phyloP scores from a whole-genome alignment of 2,329 filamentous ascomycete species.

The Clonostachys rhizophaga region DNA sequence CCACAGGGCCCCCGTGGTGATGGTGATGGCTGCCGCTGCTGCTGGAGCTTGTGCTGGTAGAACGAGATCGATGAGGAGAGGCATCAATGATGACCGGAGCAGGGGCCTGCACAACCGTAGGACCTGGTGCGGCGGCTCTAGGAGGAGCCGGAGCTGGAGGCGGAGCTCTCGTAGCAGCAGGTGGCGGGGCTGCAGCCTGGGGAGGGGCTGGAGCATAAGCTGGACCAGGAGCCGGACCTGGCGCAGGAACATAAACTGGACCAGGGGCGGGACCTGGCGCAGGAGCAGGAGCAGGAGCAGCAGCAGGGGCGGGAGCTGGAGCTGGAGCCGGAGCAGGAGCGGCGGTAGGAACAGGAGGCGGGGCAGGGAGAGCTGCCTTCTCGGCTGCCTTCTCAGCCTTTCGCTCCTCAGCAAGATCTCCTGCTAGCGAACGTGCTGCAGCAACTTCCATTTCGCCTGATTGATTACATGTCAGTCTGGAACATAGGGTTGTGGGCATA shows the following conservation, averaged over 20 bases:
- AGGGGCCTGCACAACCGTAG: slow-evolving; percentile 6
- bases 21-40: slow-evolving; percentile 21
- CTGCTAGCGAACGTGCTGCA: slow-evolving; percentile 39
- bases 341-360: slow-evolving; percentile 4
- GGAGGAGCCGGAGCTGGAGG: slow-evolving; percentile 17
- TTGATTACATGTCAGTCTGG: background rate
- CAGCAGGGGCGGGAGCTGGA: slow-evolving; percentile 2
- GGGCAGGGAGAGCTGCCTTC: slow-evolving; percentile 8
- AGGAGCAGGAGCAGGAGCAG: slow-evolving; percentile 1
- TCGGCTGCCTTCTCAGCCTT: slow-evolving; percentile 30
- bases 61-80: slow-evolving; percentile 34
- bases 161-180: slow-evolving; percentile 5
- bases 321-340: background rate
- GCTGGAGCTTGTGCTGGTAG: slow-evolving; percentile 26
- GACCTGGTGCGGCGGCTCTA: slow-evolving; percentile 1
- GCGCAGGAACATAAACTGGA: background rate
- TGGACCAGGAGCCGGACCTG: slow-evolving; percentile 11
- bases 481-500: slow-evolving; percentile 2
- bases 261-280: background rate
- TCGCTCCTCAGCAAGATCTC: slow-evolving; percentile 43
- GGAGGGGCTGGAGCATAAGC: slow-evolving; percentile 13
- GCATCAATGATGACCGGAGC: slow-evolving; percentile 24
- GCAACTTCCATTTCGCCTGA: slow-evolving; percentile 38
- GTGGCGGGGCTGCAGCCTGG: slow-evolving; percentile 4
- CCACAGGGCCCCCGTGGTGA: slow-evolving; percentile 10